These are phyloP conservation scores for Penicillium taxi DNA, from an alignment of 495 filamentous ascomycete genomes.

Conservation along the genomic window DNA sequence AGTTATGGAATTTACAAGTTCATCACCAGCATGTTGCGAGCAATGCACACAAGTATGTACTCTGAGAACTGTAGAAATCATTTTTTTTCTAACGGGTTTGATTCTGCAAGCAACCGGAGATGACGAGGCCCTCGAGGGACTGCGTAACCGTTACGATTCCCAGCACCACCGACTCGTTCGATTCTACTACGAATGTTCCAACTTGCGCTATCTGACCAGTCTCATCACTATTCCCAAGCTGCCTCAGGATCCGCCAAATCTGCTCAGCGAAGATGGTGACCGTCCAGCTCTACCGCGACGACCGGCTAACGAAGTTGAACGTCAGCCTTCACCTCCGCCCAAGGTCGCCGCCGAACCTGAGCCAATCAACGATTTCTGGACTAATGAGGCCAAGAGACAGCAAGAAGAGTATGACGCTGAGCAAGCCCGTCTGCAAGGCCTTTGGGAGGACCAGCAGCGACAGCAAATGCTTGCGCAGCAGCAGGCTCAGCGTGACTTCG, in stretches of 20 bases:
- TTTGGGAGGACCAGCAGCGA: slow-evolving; percentile 65
- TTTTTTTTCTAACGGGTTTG: slow-evolving; percentile 6
- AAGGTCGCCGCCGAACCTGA: slow-evolving; percentile 71
- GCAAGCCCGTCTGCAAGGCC: slow-evolving; percentile 76
- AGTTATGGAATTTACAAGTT: slow-evolving; percentile 98
- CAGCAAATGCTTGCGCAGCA: slow-evolving; percentile 73
- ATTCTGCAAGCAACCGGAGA: slow-evolving; percentile 70
- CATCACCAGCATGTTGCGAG: slow-evolving; percentile 86
- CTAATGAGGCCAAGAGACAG: slow-evolving; percentile 78
- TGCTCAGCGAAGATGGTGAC: slow-evolving; percentile 75
- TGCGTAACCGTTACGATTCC: slow-evolving; percentile 81
- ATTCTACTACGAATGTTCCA: slow-evolving; percentile 99
- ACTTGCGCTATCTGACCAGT: slow-evolving; percentile 89
- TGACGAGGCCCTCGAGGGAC: slow-evolving; percentile 85
- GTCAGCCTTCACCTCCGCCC: slow-evolving; percentile 57
- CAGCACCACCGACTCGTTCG: slow-evolving; percentile 93
- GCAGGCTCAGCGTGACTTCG: slow-evolving; percentile 84
- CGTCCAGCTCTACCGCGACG: slow-evolving; percentile 75
- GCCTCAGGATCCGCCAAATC: slow-evolving; percentile 84
- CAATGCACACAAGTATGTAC: slow-evolving; percentile 86
- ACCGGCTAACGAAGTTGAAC: slow-evolving; percentile 55
- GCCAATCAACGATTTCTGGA: slow-evolving; percentile 97
- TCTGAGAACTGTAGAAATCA: no score
- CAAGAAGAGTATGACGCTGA: slow-evolving; percentile 93
- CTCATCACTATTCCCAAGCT: slow-evolving; percentile 94